Evolutionary conservation across 371 early-diverging fungal species (phyloP).

Genomic region (Amoeboaphelidium protococcarum): DNA sequence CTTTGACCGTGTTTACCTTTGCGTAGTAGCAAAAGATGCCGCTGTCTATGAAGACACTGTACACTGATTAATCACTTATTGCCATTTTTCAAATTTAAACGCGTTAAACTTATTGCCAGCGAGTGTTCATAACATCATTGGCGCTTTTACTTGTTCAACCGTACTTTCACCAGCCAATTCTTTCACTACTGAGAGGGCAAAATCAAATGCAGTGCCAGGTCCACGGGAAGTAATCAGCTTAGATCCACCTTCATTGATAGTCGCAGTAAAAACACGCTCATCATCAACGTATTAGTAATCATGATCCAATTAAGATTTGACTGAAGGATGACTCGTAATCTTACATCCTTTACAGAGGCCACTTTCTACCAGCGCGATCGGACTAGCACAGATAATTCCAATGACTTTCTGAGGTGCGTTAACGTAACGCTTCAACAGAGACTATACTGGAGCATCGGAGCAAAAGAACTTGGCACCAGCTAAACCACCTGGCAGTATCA

Average conservation of each 20-base stretch:
- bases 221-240: not conserved
- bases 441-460: too few species aligned
- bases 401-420: too few species aligned
- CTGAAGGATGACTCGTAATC: not conserved
- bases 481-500: not conserved
- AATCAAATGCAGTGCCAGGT: not conserved
- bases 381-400: not conserved
- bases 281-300: not conserved
- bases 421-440: too few species aligned
- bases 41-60: too few species aligned
- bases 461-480: not conserved
- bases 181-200: not conserved
- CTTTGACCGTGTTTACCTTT: too few species aligned
- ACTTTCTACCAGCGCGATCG: not conserved
- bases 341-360: not conserved
- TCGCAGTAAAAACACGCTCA: not conserved
- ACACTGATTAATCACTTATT: too few species aligned
- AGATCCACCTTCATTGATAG: too few species aligned
- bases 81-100: too few species aligned
- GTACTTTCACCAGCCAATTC: not conserved
- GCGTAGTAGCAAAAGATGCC: too few species aligned
- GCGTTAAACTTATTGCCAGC: too few species aligned
- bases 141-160: not conserved
- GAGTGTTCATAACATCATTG: too few species aligned
- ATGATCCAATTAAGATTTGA: not conserved